phyloP scores from a whole-genome alignment of 768 basidiomycete species.

The Tulasnella sp. region DNA sequence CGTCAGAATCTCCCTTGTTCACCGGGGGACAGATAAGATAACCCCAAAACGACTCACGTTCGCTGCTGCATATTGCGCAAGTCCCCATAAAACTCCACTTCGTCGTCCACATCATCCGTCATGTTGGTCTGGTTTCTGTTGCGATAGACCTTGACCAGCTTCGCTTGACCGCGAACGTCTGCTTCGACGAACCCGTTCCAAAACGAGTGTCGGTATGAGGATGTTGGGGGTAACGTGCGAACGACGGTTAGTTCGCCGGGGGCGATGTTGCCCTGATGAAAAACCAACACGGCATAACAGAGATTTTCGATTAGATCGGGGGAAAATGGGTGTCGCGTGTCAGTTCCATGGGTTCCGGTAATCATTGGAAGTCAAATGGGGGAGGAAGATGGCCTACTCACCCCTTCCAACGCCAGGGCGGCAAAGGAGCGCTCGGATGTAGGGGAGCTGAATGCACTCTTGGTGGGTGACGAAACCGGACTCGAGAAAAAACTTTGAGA shows the following conservation, averaged over 20 bases:
- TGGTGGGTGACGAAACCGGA: not conserved
- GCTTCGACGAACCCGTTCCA: constrained; percentile 1
- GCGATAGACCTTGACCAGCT: not conserved
- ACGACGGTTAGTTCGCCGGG: not conserved
- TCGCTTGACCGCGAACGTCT: not conserved
- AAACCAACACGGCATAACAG: not conserved
- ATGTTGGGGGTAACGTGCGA: not conserved
- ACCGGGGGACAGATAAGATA: not conserved
- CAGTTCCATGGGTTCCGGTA: not conserved
- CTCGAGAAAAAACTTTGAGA: not conserved
- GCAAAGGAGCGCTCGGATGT: not conserved
- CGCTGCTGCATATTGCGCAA: not conserved
- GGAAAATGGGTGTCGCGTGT: not conserved
- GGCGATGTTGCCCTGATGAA: not conserved
- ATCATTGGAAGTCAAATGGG: not conserved
- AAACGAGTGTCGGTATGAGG: not conserved
- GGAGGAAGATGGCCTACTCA: not conserved
- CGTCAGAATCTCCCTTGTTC: not conserved
- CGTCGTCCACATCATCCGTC: not conserved
- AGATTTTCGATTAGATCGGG: not conserved
- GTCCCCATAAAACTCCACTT: not conserved
- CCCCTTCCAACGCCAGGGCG: not conserved
- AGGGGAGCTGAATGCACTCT: not conserved
- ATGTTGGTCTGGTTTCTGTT: not conserved
- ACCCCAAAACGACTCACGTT: not conserved